These are phyloP conservation scores for Alternaria brassicae DNA, from an alignment of 2,329 filamentous ascomycete species.

Conservation along the genomic window DNA sequence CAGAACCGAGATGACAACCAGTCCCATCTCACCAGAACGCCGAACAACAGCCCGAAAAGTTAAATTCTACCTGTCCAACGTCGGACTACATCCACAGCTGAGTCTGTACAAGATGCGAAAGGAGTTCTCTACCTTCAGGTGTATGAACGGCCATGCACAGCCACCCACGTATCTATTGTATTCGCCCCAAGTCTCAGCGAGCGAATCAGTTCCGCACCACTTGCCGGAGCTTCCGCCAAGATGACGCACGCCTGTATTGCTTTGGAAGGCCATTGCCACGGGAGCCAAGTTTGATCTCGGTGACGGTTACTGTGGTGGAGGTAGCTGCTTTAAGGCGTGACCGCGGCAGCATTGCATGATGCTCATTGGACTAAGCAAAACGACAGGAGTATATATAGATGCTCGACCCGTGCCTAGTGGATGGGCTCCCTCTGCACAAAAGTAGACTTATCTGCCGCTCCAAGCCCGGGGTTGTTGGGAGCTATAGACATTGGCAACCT, in stretches of 20 bases:
- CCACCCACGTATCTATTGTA: background rate
- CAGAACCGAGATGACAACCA: constrained; percentile 15
- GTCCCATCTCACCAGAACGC: background rate
- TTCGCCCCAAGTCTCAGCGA: background rate
- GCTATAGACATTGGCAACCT: background rate
- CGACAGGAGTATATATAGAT: background rate
- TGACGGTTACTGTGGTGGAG: background rate
- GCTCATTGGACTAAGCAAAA: constrained; percentile 6
- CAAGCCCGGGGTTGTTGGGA: background rate
- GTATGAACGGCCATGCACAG: background rate
- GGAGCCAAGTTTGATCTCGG: background rate
- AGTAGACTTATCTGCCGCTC: background rate
- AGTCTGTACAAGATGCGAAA: background rate
- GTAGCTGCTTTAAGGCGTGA: constrained; percentile 3
- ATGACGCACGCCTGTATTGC: constrained; percentile 9
- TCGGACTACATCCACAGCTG: background rate
- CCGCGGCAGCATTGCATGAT: constrained; percentile 2
- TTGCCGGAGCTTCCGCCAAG: constrained; percentile 8
- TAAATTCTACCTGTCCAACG: background rate
- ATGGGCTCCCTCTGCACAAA: background rate
- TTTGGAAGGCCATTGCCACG: constrained; percentile 1
- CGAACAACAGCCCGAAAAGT: constrained; percentile 1
- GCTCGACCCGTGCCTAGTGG: background rate
- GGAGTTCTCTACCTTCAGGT: background rate
- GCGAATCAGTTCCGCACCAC: background rate